These are phyloP conservation scores for Castanea sativa DNA, from an alignment of 306 rosid genomes.

Conservation along the genomic window DNA sequence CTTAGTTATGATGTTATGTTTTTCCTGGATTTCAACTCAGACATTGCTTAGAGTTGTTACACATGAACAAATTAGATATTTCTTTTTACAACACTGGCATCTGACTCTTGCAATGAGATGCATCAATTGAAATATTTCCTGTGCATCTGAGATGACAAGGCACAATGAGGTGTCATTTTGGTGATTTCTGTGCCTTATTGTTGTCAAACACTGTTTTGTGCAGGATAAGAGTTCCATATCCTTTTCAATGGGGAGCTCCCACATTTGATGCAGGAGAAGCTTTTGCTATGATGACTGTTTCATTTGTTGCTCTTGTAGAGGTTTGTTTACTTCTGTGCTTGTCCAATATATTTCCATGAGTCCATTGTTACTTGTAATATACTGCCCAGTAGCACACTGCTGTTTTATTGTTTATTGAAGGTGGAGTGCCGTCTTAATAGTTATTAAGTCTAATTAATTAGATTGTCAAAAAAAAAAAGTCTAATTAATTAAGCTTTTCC, in stretches of 20 bases:
- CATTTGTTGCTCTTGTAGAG: conserved; percentile 94
- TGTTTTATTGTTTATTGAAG: neutral
- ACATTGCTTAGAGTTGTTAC: conserved; percentile 8
- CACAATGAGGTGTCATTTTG: neutral
- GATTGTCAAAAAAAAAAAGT: too few relatives aligned
- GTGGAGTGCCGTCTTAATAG: neutral
- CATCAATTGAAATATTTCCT: neutral
- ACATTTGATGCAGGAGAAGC: conserved; percentile 96
- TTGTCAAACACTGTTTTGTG: neutral
- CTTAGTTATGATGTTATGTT: neutral
- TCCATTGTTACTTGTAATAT: neutral
- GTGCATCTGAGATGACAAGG: conserved; percentile 2
- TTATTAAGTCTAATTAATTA: neutral
- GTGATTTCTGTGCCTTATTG: neutral
- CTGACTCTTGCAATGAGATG: neutral
- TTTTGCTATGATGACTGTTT: conserved; percentile 97
- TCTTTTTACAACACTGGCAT: neutral
- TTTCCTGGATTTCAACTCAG: neutral
- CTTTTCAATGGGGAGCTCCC: conserved; percentile 99
- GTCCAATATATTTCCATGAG: conserved; percentile 6
- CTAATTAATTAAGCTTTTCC: neutral
- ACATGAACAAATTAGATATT: neutral
- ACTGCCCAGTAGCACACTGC: neutral
- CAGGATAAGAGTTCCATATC: conserved; percentile 96
- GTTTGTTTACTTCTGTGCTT: conserved; percentile 31